phyloP scores from a whole-genome alignment of 2,329 filamentous ascomycete genomes.

The Whalleya microplaca region DNA sequence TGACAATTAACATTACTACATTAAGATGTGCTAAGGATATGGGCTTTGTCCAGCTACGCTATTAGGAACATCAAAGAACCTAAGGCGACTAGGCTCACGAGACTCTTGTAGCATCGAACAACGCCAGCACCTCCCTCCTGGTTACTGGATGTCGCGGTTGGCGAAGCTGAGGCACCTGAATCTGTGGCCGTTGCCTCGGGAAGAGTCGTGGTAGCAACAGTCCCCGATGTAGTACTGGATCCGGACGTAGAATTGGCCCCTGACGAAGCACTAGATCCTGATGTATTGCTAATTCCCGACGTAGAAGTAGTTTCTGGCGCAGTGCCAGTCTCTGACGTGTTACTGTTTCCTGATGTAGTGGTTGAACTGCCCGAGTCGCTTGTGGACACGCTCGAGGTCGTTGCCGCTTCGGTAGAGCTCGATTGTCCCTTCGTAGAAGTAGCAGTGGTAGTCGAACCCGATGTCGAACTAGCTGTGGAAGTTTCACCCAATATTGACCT shows the following conservation, averaged over 20 bases:
- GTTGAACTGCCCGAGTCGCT: not conserved
- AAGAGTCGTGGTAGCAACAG: not conserved
- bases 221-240: constrained; percentile 1
- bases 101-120: not conserved
- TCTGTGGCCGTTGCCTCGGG: constrained; percentile 8
- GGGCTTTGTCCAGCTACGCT: not conserved
- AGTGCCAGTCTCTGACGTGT: not conserved
- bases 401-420: not conserved
- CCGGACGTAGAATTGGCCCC: not conserved
- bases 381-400: not conserved
- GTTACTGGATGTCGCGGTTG: constrained; percentile 2
- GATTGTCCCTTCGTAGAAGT: not conserved
- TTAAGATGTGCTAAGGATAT: not conserved
- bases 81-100: not conserved
- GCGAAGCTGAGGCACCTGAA: not conserved
- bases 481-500: constrained; percentile 16
- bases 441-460: not conserved
- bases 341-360: not conserved
- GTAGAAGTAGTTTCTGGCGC: not conserved
- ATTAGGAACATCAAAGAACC: constrained; percentile 2
- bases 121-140: constrained; percentile 4
- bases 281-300: no score
- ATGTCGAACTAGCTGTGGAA: constrained; percentile 1
- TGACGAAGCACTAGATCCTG: no score
- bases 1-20: not conserved